Conservation (phyloP, 345 rosid species). For the Arabis alpina region DNA sequence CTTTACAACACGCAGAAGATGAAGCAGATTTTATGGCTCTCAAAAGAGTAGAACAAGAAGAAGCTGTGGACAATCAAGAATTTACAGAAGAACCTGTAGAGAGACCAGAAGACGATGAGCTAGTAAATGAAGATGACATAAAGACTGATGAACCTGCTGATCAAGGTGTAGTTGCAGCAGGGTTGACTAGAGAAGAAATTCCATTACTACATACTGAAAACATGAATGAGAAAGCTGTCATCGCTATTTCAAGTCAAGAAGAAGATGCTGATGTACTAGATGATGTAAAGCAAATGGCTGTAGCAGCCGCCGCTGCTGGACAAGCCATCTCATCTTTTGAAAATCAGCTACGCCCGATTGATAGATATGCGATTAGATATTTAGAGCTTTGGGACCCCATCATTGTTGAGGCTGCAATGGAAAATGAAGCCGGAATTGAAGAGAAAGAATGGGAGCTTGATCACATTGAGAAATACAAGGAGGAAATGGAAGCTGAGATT, state of each 20-base stretch:
- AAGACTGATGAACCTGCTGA: constrained; percentile 80
- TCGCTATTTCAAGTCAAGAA: constrained; percentile 66
- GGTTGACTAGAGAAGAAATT: constrained; percentile 50
- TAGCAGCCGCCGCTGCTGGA: constrained; percentile 91
- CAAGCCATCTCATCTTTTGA: constrained; percentile 86
- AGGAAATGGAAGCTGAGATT: constrained; percentile 99
- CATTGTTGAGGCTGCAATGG: constrained; percentile 71
- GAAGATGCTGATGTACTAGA: constrained; percentile 88
- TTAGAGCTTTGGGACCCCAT: constrained; percentile 97
- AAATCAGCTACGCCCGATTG: constrained; percentile 91
- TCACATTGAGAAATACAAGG: constrained; percentile 91
- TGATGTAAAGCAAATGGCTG: constrained; percentile 96
- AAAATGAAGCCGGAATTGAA: constrained; percentile 75
- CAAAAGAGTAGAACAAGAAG: constrained; percentile 97
- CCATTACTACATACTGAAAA: constrained; percentile 42
- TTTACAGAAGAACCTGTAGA: constrained; percentile 93
- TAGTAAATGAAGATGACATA: constrained; percentile 76
- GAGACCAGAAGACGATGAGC: constrained; percentile 91
- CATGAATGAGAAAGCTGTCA: constrained; percentile 60
- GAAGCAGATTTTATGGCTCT: constrained; percentile 99
- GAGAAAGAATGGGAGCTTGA: constrained; percentile 98
- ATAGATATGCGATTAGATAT: constrained; percentile 85
- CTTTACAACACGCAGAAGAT: constrained; percentile 93
- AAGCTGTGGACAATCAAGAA: constrained; percentile 99
- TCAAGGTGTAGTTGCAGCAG: constrained; percentile 48